Percentiles rank a stretch among this genome's conserved stretches.
Evolutionary conservation across 1,284 basidiomycete genomes (phyloP).

Genomic region (Ustilago nuda): DNA sequence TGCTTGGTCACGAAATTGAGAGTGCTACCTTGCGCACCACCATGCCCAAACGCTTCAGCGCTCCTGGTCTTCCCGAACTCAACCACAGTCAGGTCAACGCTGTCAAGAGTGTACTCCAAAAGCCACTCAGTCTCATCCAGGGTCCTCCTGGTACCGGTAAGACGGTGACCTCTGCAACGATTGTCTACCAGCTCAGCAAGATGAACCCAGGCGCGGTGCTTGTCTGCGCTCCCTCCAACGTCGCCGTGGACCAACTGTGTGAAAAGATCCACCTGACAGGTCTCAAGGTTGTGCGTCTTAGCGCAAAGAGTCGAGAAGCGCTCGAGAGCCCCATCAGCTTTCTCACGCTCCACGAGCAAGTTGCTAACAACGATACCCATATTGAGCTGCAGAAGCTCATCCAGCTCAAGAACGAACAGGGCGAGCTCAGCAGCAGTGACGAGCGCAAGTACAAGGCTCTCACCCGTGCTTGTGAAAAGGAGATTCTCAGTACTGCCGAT

Average conservation of each 20-base stretch:
- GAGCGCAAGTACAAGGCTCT: constrained; percentile 97
- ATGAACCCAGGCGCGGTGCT: constrained; percentile 99
- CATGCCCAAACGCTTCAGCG: constrained; percentile 96
- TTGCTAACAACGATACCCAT: constrained; percentile 84
- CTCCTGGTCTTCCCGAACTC: constrained; percentile 95
- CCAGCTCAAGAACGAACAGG: constrained; percentile 95
- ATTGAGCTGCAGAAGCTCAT: constrained; percentile 94
- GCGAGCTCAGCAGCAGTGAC: constrained; percentile 93
- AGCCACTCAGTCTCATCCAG: constrained; percentile 93
- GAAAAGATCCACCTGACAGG: constrained; percentile 98
- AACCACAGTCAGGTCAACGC: constrained; percentile 99
- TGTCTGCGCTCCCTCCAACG: constrained; percentile 98
- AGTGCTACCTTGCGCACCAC: constrained; percentile 83
- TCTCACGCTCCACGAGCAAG: constrained; percentile 96
- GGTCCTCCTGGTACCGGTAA: constrained; percentile 99
- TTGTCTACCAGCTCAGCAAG: constrained; percentile 97
- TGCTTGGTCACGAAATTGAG: constrained; percentile 93
- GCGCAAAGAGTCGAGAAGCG: constrained; percentile 97
- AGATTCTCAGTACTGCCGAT: constrained; percentile 92
- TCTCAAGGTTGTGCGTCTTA: constrained; percentile 95
- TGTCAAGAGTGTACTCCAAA: constrained; percentile 97
- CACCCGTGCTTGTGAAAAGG: constrained; percentile 94
- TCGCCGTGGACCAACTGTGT: constrained; percentile 97
- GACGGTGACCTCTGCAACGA: constrained; percentile 99
- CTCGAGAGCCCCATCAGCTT: constrained; percentile 92